phyloP scores from a whole-genome alignment of 108 stramenopile genomes.

The Bacterosira constricta region DNA sequence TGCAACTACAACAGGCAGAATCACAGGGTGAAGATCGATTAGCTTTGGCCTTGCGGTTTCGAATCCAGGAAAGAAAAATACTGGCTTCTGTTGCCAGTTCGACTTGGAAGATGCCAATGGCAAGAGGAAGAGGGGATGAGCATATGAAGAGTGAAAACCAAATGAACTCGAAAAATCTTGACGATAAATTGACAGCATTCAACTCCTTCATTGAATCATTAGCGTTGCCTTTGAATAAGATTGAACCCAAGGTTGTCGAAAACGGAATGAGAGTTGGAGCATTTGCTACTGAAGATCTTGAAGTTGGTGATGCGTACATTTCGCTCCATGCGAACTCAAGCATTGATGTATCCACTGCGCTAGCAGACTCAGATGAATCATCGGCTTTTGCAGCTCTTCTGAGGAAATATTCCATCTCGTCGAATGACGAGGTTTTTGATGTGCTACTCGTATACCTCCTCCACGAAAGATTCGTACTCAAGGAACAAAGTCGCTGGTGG shows the following conservation, averaged over 20 bases:
- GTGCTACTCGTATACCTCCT: conserved; percentile 65
- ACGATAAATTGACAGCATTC: conserved; percentile 34
- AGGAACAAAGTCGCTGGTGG: conserved; percentile 59
- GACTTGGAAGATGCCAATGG: not conserved
- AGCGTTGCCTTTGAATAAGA: conserved; percentile 44
- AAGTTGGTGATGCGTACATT: conserved; percentile 58
- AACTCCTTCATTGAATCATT: conserved; percentile 50
- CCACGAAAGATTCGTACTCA: conserved; percentile 60
- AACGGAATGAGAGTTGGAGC: conserved; percentile 55
- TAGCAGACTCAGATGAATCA: conserved; percentile 12
- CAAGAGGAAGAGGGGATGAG: not conserved
- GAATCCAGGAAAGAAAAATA: conserved; percentile 55
- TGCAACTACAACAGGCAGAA: conserved; percentile 19
- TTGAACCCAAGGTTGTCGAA: conserved; percentile 42
- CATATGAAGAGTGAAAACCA: not conserved
- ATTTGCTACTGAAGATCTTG: conserved; percentile 55
- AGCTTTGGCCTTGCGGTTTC: conserved; percentile 48
- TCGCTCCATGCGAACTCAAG: conserved; percentile 45
- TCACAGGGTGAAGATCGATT: conserved; percentile 4
- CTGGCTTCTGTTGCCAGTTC: conserved; percentile 18
- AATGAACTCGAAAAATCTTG: conserved; percentile 14
- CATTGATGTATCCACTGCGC: conserved; percentile 53
- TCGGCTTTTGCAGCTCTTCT: conserved; percentile 12
- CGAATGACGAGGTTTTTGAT: conserved; percentile 55
- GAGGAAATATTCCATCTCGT: conserved; percentile 14